Conservation (phyloP, 2,329 filamentous ascomycete genomes). For the Zymoseptoria ardabiliae region DNA sequence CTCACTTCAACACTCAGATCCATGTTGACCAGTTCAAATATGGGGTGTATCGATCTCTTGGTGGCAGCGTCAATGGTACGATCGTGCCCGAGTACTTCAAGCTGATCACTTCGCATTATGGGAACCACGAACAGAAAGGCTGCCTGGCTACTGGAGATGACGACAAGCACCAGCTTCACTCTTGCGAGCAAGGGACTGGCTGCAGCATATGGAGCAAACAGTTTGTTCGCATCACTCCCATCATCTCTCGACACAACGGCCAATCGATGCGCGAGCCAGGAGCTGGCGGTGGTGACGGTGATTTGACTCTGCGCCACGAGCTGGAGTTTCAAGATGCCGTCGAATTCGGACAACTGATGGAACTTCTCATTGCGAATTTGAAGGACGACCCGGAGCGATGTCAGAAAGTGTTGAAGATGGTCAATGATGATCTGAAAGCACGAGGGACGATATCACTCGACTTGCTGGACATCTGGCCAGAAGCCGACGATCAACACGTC, state of each 20-base stretch:
- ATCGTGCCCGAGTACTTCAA: slow-evolving; percentile 54
- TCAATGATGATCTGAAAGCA: slow-evolving; percentile 22
- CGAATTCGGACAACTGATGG: slow-evolving; percentile 47
- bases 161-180: slow-evolving; percentile 62
- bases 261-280: slow-evolving; percentile 64
- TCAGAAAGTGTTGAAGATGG: slow-evolving; percentile 29
- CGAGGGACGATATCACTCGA: slow-evolving; percentile 20
- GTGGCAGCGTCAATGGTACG: slow-evolving; percentile 33
- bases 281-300: slow-evolving; percentile 70
- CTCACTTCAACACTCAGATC: slow-evolving; percentile 60
- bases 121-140: slow-evolving; percentile 62
- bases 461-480: slow-evolving; percentile 17
- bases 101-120: slow-evolving; percentile 66
- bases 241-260: slow-evolving; percentile 60
- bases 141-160: slow-evolving; percentile 58
- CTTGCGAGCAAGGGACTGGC: slow-evolving; percentile 67
- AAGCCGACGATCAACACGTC: slow-evolving; percentile 8
- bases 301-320: slow-evolving; percentile 61
- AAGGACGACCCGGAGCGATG: slow-evolving; percentile 29
- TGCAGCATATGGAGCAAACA: slow-evolving; percentile 46
- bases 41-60: slow-evolving; percentile 58
- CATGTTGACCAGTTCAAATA: slow-evolving; percentile 80
- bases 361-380: slow-evolving; percentile 34
- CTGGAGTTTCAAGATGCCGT: slow-evolving; percentile 49
- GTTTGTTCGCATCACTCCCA: slow-evolving; percentile 69